These are phyloP conservation scores for Zhuliangozyma parablackwelliae DNA, from an alignment of 1,139 yeast species.

Conservation along the genomic window DNA sequence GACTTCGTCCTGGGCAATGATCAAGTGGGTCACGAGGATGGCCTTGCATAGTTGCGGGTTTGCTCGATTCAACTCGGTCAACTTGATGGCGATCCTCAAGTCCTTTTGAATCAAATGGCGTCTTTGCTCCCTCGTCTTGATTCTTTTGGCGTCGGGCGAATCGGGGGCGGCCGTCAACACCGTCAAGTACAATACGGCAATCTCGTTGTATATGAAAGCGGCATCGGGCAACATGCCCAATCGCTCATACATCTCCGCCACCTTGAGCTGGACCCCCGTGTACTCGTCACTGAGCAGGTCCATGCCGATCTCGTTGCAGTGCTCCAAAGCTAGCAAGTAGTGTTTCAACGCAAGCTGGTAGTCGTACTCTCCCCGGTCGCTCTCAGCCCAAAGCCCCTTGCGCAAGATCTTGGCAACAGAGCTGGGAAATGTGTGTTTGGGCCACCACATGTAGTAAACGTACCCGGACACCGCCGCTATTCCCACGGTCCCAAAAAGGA, in stretches of 20 bases:
- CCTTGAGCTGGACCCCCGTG: slow-evolving; percentile 81
- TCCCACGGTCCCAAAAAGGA: slow-evolving; percentile 22
- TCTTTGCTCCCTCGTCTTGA: slow-evolving; percentile 27
- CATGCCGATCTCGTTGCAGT: slow-evolving; percentile 41
- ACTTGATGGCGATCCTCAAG: slow-evolving; percentile 62
- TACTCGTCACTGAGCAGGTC: slow-evolving; percentile 42
- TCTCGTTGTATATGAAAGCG: slow-evolving; percentile 58
- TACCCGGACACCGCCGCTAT: slow-evolving; percentile 28
- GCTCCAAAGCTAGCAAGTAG: slow-evolving; percentile 55
- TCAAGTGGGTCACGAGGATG: slow-evolving; percentile 57
- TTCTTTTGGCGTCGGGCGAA: slow-evolving; percentile 17
- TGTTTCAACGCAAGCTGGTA: slow-evolving; percentile 62
- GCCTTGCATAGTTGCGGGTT: slow-evolving; percentile 56
- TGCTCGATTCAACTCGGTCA: slow-evolving; percentile 51
- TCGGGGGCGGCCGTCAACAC: slow-evolving; percentile 40
- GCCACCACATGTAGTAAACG: slow-evolving; percentile 57
- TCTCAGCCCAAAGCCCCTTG: slow-evolving; percentile 81
- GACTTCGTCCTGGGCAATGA: slow-evolving; percentile 57
- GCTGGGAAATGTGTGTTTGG: slow-evolving; percentile 49
- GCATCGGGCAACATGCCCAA: slow-evolving; percentile 61
- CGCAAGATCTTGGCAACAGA: slow-evolving; percentile 66
- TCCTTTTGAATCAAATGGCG: slow-evolving; percentile 70
- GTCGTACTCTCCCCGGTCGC: slow-evolving; percentile 62
- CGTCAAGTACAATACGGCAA: slow-evolving; percentile 60
- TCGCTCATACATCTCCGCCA: slow-evolving; percentile 82